Base-by-base conservation (phyloP, 139 green algal genomes). In the Closterium sp. region DNA sequence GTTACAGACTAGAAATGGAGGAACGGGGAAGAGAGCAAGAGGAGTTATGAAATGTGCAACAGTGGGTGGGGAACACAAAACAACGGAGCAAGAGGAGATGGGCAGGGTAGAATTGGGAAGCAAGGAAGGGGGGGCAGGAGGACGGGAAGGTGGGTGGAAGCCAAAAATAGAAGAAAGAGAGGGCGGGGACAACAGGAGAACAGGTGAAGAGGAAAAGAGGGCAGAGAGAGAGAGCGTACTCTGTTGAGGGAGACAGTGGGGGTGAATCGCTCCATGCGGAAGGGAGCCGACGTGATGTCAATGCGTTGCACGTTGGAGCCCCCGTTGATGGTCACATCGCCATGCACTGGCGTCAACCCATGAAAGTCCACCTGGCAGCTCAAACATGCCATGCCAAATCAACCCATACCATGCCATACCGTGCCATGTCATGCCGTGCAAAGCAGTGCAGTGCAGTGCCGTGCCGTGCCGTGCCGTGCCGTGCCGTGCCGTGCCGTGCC, bases 181-280 rank as follows among this genome's bases (percentile, higher is more conserved):
- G n/a, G n/a, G n/a, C n/a, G n/a, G n/a, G n/a, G n/a, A n/a, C n/a
- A n/a, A n/a, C n/a, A n/a, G n/a, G n/a, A n/a, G n/a, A n/a, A n/a
- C n/a, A n/a, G n/a, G n/a, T n/a, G n/a, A n/a, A n/a, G n/a, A n/a
- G n/a, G n/a, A n/a, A 45, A 88, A 88, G 86, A 38, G 9, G 86
- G 30, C 4, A 89, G 5, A 50, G 7, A 17, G 86, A 79, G 70
- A 34, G 27, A 31, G 31, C 2, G 31, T 86, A 93, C 89, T 97
- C 93, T 2, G 96, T 95, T 45, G 97, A 96, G 88, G 89, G 92
- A 42, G 42, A 94, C 96, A 28, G 93, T 92, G 0, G 96, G 97
- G 70, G 95, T 94, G 19, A 98, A 85, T 31, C 93, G 94, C 92
- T 97, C 96, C 9, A 92, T 91, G 29, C 96, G 94, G 90, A 98